Evolutionary conservation across 306 rosid genomes (phyloP).

Genomic region (Citrullus mucosospermus): DNA sequence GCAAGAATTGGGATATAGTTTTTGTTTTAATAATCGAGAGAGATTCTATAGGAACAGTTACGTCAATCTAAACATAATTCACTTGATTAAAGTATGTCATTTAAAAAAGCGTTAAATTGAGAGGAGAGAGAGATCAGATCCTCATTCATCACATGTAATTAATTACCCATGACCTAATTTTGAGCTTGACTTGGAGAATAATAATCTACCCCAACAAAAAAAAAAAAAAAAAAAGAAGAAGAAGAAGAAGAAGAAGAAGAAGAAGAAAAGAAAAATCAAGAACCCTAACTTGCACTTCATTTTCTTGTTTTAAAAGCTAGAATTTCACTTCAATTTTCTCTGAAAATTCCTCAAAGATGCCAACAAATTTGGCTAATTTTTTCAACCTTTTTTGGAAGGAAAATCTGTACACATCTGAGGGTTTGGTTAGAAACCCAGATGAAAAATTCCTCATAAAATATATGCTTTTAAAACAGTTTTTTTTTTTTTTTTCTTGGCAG

Average conservation of each 20-base stretch:
- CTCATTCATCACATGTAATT: not conserved
- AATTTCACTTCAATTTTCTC: not conserved
- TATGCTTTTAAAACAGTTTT: not conserved
- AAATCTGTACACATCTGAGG: not conserved
- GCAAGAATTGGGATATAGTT: not conserved
- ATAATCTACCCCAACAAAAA: too few species aligned
- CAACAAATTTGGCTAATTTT: not conserved
- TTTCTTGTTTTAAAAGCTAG: not conserved
- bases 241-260: not conserved
- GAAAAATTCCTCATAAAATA: constrained; percentile 36
- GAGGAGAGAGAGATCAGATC: not conserved
- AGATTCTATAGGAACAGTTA: not conserved
- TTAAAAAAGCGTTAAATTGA: not conserved
- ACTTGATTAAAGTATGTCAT: not conserved
- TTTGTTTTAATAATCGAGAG: not conserved
- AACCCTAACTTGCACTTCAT: constrained; percentile 25
- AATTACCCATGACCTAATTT: not conserved
- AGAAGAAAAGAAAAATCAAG: not conserved
- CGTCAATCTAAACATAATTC: not conserved
- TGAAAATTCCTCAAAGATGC: not conserved
- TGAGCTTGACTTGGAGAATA: not conserved
- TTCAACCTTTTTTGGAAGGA: not conserved
- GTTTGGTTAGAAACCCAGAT: constrained; percentile 25
- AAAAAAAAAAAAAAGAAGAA: not conserved
- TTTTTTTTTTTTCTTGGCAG: not conserved